phyloP scores from a whole-genome alignment of 2,329 filamentous ascomycete species.

The Fusarium coffeatum region DNA sequence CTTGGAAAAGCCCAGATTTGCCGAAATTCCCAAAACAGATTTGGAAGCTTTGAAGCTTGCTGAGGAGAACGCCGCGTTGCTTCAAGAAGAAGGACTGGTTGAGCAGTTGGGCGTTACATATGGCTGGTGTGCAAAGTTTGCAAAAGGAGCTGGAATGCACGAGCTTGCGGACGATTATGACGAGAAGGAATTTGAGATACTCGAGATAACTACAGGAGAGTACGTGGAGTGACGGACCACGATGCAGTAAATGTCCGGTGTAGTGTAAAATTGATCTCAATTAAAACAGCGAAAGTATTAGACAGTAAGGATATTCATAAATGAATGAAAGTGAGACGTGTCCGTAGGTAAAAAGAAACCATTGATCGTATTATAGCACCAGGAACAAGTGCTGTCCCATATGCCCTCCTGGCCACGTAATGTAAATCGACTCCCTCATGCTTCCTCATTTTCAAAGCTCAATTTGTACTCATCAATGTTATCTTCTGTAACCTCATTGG shows the following conservation, averaged over 20 bases:
- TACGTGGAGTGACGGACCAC: neutral
- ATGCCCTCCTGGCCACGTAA: too few relatives aligned
- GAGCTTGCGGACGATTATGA: neutral
- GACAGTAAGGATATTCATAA: too few relatives aligned
- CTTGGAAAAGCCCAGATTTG: neutral
- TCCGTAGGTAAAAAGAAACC: too few relatives aligned
- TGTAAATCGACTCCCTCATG: too few relatives aligned
- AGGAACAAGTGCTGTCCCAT: too few relatives aligned
- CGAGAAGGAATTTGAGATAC: slow-evolving; percentile 17
- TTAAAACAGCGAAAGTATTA: too few relatives aligned
- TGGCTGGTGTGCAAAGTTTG: slow-evolving; percentile 19
- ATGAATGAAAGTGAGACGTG: too few relatives aligned
- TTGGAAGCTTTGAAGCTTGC: slow-evolving; percentile 1
- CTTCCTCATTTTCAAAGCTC: too few relatives aligned
- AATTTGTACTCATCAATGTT: slow-evolving; percentile 8
- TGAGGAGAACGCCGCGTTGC: neutral
- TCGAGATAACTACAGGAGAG: slow-evolving; percentile 16
- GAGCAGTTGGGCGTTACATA: slow-evolving; percentile 20
- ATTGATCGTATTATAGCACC: too few relatives aligned
- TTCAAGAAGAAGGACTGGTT: neutral
- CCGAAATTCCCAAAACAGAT: slow-evolving; percentile 7
- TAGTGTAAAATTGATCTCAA: too few relatives aligned
- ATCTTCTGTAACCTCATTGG: slow-evolving; percentile 9
- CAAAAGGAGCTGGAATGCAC: neutral
- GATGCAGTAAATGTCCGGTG: too few relatives aligned